Conservation (phyloP, 129 eudicot genomes). For the Flaveria ramosissima region DNA sequence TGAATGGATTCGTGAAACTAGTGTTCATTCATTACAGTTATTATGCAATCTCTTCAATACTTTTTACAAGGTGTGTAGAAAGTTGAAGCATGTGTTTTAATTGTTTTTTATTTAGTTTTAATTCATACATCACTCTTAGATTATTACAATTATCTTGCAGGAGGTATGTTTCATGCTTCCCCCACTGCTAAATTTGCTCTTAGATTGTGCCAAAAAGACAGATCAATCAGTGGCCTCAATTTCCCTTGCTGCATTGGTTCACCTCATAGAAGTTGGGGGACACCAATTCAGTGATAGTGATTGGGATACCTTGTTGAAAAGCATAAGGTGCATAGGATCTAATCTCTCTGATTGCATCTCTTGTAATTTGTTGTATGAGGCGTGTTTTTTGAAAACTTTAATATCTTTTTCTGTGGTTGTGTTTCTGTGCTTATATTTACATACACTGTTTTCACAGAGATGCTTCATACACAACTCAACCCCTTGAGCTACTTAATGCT, state of each 20-base stretch:
- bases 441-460: constrained; percentile 50
- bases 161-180: constrained; percentile 98
- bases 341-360: not conserved
- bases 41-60: constrained; percentile 93
- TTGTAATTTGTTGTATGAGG: not conserved
- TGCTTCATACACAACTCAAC: constrained; percentile 95
- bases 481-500: constrained; percentile 90
- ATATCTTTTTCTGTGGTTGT: not conserved
- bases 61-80: constrained; percentile 80
- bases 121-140: not conserved
- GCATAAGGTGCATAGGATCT: constrained; percentile 72
- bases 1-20: constrained; percentile 85
- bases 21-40: constrained; percentile 87
- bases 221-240: constrained; percentile 95
- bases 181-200: constrained; percentile 74
- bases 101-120: not conserved
- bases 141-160: constrained; percentile 44
- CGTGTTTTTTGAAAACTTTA: not conserved
- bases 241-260: constrained; percentile 92
- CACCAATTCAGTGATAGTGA: constrained; percentile 92
- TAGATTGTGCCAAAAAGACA: constrained; percentile 95
- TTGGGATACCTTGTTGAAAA: constrained; percentile 96
- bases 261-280: constrained; percentile 98
- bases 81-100: not conserved
- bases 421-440: constrained; percentile 11